phyloP scores from a whole-genome alignment of 306 rosid genomes.

The Cucumis hystrix region DNA sequence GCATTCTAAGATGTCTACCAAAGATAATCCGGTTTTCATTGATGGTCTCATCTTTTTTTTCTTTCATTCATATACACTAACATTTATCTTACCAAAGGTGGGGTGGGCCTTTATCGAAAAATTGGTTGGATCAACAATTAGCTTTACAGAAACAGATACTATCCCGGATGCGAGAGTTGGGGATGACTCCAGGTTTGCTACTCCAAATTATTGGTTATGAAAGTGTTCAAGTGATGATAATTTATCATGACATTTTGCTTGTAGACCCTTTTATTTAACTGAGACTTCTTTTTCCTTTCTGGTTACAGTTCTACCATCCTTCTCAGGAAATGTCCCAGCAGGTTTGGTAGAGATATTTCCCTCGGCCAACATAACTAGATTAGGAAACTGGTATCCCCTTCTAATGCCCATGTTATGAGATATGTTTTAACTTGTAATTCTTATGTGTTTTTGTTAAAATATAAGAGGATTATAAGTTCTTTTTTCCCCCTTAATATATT shows the following conservation, averaged over 20 bases:
- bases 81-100: slow-evolving; percentile 40
- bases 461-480: not conserved
- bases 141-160: slow-evolving; percentile 62
- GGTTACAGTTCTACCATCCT: slow-evolving; percentile 74
- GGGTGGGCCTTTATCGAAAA: slow-evolving; percentile 93
- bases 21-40: not conserved
- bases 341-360: slow-evolving; percentile 57
- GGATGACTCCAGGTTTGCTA: slow-evolving; percentile 88
- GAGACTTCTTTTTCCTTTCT: not conserved
- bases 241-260: not conserved
- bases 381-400: slow-evolving; percentile 67
- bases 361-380: slow-evolving; percentile 80
- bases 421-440: not conserved
- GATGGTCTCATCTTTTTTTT: not conserved
- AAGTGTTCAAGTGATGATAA: not conserved
- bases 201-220: not conserved
- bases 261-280: not conserved
- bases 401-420: slow-evolving; percentile 3
- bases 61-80: slow-evolving; percentile 3
- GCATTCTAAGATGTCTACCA: not conserved
- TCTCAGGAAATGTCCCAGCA: slow-evolving; percentile 91
- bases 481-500: not conserved
- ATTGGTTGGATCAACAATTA: slow-evolving; percentile 85
- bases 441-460: not conserved
- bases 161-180: slow-evolving; percentile 75